These are phyloP conservation scores for Xylariaceae sp. DNA, from an alignment of 2,329 filamentous ascomycete genomes.

Conservation along the genomic window DNA sequence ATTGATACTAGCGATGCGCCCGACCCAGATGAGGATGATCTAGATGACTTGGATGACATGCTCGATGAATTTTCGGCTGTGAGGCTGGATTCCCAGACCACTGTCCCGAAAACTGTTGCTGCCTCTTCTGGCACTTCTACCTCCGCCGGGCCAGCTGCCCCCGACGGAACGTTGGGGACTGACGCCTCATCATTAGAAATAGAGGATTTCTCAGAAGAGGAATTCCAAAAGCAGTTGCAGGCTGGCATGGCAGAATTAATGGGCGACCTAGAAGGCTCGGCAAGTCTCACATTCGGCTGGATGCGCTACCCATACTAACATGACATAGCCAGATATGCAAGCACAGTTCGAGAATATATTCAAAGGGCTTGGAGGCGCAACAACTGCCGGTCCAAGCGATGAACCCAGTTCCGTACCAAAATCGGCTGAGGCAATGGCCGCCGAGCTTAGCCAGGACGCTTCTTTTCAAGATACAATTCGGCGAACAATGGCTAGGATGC, in stretches of 20 bases:
- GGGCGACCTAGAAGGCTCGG: constrained; percentile 69
- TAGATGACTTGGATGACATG: constrained; percentile 93
- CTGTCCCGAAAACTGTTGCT: constrained; percentile 29
- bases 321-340: constrained; percentile 69
- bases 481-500: constrained; percentile 95
- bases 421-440: constrained; percentile 35
- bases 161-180: constrained; percentile 25
- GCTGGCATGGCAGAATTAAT: constrained; percentile 87
- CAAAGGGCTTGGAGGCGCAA: constrained; percentile 68
- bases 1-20: constrained; percentile 64
- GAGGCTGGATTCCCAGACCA: constrained; percentile 58
- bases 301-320: constrained; percentile 12
- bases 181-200: constrained; percentile 39
- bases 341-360: constrained; percentile 80
- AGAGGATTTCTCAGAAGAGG: constrained; percentile 68
- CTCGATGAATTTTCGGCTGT: constrained; percentile 85
- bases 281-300: constrained; percentile 41
- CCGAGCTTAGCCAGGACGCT: constrained; percentile 58
- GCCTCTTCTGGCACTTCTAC: constrained; percentile 34
- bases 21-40: constrained; percentile 90
- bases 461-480: constrained; percentile 92
- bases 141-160: constrained; percentile 30
- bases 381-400: constrained; percentile 37
- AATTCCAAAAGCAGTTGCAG: constrained; percentile 86
- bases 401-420: constrained; percentile 34